Conservation (phyloP, 2,329 filamentous ascomycete species). For the Acrocalymma vagum region DNA sequence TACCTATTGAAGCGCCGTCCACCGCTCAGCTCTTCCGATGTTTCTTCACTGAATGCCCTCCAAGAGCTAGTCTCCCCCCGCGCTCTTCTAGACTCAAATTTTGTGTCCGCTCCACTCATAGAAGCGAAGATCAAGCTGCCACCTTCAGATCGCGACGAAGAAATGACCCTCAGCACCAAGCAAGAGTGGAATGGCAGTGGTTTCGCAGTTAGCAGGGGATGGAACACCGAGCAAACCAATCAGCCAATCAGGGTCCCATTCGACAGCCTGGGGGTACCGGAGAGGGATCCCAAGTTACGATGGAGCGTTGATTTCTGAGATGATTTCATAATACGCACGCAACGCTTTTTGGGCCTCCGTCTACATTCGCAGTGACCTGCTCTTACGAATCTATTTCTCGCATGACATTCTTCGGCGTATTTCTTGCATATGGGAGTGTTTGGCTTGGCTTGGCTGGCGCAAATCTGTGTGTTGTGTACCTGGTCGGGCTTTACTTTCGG, state of each 20-base stretch:
- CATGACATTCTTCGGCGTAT: too few species aligned
- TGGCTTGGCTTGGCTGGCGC: too few species aligned
- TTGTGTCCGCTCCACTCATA: conserved; percentile 47
- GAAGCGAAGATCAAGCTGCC: conserved; percentile 49
- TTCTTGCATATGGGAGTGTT: too few species aligned
- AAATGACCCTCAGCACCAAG: conserved; percentile 19
- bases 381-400: too few species aligned
- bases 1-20: conserved; percentile 29
- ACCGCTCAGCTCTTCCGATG: conserved; percentile 45
- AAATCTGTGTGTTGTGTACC: too few species aligned
- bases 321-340: too few species aligned
- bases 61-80: conserved; percentile 48
- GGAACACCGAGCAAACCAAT: conserved; percentile 26
- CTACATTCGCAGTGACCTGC: too few species aligned
- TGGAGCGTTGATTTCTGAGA: conserved; percentile 54
- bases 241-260: conserved; percentile 36
- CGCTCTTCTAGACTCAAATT: conserved; percentile 43
- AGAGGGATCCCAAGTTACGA: conserved; percentile 47
- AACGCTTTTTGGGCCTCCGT: too few species aligned
- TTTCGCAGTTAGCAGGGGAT: conserved; percentile 26
- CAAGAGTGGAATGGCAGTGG: conserved; percentile 26
- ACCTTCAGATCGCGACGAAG: conserved; percentile 37
- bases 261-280: conserved; percentile 41
- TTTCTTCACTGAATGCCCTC: conserved; percentile 47
- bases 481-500: too few species aligned